phyloP scores from a whole-genome alignment of 83 land plant species.

The Larix sibirica region DNA sequence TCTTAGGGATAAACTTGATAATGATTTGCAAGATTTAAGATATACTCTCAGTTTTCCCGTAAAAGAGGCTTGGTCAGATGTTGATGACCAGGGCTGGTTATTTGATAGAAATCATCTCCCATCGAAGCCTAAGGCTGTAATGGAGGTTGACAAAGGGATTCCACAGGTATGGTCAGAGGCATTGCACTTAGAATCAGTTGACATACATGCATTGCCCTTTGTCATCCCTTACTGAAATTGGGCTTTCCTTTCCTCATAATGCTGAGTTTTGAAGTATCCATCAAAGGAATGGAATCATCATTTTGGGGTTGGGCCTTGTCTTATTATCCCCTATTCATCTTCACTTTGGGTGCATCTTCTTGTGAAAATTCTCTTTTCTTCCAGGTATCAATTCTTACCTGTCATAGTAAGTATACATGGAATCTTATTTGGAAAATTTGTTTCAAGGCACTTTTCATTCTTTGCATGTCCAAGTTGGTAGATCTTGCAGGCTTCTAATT shows the following conservation, averaged over 20 bases:
- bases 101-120: conserved; percentile 10
- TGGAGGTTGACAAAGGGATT: conserved; percentile 11
- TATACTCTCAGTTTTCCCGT: conserved; percentile 13
- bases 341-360: conserved; percentile 13
- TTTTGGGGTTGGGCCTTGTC: conserved; percentile 18
- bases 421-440: conserved; percentile 9
- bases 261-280: conserved; percentile 12
- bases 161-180: conserved; percentile 19
- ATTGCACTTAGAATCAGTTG: conserved; percentile 16
- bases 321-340: conserved; percentile 2
- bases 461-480: conserved; percentile 17
- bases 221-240: conserved; percentile 19
- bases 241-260: conserved; percentile 12
- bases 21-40: conserved; percentile 17
- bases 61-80: conserved; percentile 13
- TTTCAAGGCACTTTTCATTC: conserved; percentile 14
- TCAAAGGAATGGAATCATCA: conserved; percentile 14
- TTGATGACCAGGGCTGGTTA: conserved; percentile 19
- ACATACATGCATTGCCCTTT: conserved; percentile 19
- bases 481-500: conserved; percentile 1
- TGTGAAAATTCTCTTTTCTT: conserved; percentile 13
- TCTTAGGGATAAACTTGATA: conserved; percentile 3
- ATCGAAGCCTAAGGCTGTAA: conserved; percentile 12
- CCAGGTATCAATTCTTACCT: conserved; percentile 14
- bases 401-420: conserved; percentile 15